Percentiles rank a stretch among this genome's conserved stretches.
phyloP scores from a whole-genome alignment of 1,139 yeast species.

The Suhomyces yuchorum region DNA sequence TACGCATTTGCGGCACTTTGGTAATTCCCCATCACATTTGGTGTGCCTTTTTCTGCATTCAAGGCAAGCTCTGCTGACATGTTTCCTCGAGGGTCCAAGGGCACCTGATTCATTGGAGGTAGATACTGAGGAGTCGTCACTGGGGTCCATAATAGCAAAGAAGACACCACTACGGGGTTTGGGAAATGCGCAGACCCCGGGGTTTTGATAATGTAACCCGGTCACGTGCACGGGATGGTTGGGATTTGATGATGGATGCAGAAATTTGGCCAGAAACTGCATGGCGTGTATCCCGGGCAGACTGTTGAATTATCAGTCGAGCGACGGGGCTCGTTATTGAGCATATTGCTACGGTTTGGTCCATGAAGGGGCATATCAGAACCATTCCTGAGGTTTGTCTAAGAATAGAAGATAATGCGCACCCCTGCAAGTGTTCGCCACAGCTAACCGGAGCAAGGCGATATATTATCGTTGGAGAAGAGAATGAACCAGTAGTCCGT shows the following conservation, averaged over 20 bases:
- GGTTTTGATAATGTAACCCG: neutral
- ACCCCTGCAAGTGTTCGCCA: neutral
- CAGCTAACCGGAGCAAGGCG: neutral
- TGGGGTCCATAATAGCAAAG: neutral
- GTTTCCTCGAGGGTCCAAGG: constrained; percentile 16
- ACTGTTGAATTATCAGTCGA: neutral
- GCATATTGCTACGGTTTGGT: neutral
- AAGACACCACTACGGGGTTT: constrained; percentile 5
- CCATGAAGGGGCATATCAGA: neutral
- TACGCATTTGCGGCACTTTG: constrained; percentile 44
- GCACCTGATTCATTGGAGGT: neutral
- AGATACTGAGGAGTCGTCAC: neutral
- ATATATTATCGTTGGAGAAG: neutral
- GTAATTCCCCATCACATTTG: constrained; percentile 51
- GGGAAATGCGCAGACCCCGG: constrained; percentile 3
- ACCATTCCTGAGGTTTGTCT: neutral
- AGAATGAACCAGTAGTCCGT: no score
- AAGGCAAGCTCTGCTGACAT: constrained; percentile 42
- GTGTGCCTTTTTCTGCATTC: constrained; percentile 52
- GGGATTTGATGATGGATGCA: neutral
- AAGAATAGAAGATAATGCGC: neutral
- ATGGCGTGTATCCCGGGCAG: neutral
- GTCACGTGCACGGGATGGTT: neutral
- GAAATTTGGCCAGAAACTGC: neutral
- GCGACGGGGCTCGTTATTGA: neutral